A percentile compares a stretch with the other conserved stretches of the same genome.
These are phyloP conservation scores for Phytophthora pini DNA, from an alignment of 352 stramenopile genomes.

Conservation along the genomic window DNA sequence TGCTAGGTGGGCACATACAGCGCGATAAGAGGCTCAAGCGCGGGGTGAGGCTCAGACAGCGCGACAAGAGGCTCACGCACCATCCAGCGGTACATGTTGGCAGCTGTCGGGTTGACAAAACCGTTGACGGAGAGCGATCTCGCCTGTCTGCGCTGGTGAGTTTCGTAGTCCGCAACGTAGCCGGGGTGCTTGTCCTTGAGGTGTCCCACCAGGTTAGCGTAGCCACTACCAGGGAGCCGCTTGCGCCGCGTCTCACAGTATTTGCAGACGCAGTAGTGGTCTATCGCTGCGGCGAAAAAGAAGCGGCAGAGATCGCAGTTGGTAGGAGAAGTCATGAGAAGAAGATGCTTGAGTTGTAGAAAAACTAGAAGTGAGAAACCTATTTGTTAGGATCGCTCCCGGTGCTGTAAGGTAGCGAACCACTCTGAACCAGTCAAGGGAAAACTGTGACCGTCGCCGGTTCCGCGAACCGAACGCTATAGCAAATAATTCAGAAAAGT, in stretches of 20 bases:
- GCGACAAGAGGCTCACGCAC: too few species aligned
- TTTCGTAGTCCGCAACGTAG: not conserved
- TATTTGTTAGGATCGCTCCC: too few species aligned
- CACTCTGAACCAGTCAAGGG: not conserved
- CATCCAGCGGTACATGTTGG: constrained; percentile 6
- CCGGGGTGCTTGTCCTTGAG: constrained; percentile 5
- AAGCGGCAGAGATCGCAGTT: constrained; percentile 3
- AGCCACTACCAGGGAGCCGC: not conserved
- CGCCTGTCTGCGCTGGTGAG: constrained; percentile 4
- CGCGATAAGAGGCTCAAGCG: too few species aligned
- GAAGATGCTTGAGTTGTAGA: too few species aligned
- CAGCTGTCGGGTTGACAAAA: not conserved
- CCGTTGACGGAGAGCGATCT: not conserved
- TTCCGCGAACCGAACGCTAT: not conserved
- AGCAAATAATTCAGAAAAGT: not conserved
- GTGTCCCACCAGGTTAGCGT: constrained; percentile 6
- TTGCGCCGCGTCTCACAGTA: not conserved
- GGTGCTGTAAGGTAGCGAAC: not conserved
- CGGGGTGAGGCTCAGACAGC: too few species aligned
- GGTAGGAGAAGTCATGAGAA: too few species aligned
- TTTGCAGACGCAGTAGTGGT: constrained; percentile 2
- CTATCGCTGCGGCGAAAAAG: not conserved
- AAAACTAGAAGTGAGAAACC: not conserved
- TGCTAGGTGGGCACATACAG: too few species aligned
- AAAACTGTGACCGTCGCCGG: not conserved